Evolutionary conservation across 2,329 filamentous ascomycete species (phyloP), one percentile per base, ranked within the genome.

Genomic region (Ophiostoma tasmaniense): DNA sequence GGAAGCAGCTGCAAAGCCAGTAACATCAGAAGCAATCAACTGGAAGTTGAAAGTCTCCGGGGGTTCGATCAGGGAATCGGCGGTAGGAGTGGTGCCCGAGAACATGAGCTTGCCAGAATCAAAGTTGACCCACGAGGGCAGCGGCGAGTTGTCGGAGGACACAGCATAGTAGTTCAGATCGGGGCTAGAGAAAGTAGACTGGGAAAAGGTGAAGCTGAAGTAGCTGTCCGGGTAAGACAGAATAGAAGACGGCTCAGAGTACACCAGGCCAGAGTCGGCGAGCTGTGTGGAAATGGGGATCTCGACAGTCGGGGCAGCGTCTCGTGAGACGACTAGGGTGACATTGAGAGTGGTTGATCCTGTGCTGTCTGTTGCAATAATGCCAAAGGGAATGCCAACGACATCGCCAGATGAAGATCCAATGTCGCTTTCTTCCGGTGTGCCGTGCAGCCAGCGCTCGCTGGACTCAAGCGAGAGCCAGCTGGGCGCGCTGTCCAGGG

Each of bases 61-160:
- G 8, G 87, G 87, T 39, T 89, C 85, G 45, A 87, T 78, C 11
- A 89, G 80, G 35, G 86, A 87, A 70, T 85, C 84, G 64, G 87
- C 81, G 0, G 87, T 80, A 0, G 92, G 92, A 1, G 89, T 90
- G 42, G 79, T 85, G 30, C 93, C 93, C 0, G 84, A 85, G 74
- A 96, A 96, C 0, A 82, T 83, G 52, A 96, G 79, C 0, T 78
- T 81, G 1, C 76, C 76, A 0, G 84, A 76, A 73, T 95, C 85
- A 74, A 97, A 97, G n/a, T 80, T 80, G 62, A 96, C 81, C 93
- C 93, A 97, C 0, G 92, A 89, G 25, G 93, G 93, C 45, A 97
- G 80, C 45, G 93, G 92, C n/a, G 90, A 91, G 74, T 91, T 90
- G 74, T 94, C 85, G 5, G 82, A 83, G 3, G 91, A 90, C 2